phyloP scores from a whole-genome alignment of 495 filamentous ascomycete species.

The Poronia punctata region DNA sequence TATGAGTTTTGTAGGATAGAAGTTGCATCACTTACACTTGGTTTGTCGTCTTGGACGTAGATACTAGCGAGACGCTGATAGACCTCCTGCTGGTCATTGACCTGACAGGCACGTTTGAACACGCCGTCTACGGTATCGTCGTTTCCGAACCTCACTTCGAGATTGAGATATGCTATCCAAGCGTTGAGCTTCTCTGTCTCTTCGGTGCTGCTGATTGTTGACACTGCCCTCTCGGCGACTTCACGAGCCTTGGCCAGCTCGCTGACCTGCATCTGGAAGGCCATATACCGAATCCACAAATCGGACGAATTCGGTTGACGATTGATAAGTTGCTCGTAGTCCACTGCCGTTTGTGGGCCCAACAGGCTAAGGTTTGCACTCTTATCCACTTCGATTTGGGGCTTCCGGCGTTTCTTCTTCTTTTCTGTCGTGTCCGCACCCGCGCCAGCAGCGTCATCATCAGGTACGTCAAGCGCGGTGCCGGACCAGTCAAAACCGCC shows the following conservation, averaged over 20 bases:
- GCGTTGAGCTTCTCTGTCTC: conserved; percentile 87
- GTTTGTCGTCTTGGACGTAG: conserved; percentile 84
- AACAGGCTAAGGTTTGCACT: conserved; percentile 83
- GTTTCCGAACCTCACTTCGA: conserved; percentile 85
- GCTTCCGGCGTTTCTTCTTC: conserved; percentile 75
- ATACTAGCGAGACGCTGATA: conserved; percentile 87
- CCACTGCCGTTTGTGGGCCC: conserved; percentile 83
- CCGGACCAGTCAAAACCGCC: conserved; percentile 87
- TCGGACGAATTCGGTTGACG: conserved; percentile 83
- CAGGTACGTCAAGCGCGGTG: conserved; percentile 42
- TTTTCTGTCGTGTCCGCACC: conserved; percentile 52
- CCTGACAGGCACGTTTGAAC: conserved; percentile 89
- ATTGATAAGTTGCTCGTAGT: conserved; percentile 89
- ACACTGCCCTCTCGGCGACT: conserved; percentile 80
- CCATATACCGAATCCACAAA: conserved; percentile 94
- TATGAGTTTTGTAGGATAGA: background rate
- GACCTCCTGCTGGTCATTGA: conserved; percentile 86
- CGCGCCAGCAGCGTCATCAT: conserved; percentile 33
- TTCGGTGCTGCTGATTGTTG: conserved; percentile 80
- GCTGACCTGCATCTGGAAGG: conserved; percentile 86
- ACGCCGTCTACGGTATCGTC: conserved; percentile 78
- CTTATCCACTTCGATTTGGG: conserved; percentile 75
- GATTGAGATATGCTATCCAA: conserved; percentile 89
- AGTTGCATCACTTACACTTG: conserved; percentile 43
- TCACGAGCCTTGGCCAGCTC: conserved; percentile 80